These are phyloP conservation scores for Pholiota molesta DNA, from an alignment of 768 basidiomycete species.

Conservation along the genomic window DNA sequence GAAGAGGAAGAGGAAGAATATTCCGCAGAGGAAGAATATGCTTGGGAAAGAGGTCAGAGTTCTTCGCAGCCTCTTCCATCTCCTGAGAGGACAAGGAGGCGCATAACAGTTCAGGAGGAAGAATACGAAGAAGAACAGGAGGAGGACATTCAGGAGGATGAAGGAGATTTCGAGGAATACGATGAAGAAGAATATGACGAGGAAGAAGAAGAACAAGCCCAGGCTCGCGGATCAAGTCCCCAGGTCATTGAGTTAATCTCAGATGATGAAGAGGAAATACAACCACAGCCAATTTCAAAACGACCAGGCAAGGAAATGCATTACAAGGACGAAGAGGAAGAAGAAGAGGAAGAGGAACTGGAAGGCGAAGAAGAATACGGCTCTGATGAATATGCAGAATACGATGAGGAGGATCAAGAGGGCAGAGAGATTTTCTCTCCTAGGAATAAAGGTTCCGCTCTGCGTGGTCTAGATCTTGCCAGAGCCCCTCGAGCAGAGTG, in stretches of 20 bases:
- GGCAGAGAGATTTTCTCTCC: conserved; percentile 1
- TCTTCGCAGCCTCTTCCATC: conserved; percentile 12
- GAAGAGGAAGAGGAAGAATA: conserved; percentile 27
- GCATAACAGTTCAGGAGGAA: conserved; percentile 20
- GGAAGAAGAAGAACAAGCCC: conserved; percentile 16
- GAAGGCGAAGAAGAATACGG: conserved; percentile 11
- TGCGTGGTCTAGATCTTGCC: not conserved
- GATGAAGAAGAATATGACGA: conserved; percentile 23
- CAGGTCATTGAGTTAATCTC: conserved; percentile 25
- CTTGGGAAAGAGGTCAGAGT: conserved; percentile 17
- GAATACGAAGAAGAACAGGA: conserved; percentile 29
- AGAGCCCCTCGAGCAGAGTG: not conserved
- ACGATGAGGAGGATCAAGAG: conserved; percentile 16
- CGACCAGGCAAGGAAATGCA: not conserved
- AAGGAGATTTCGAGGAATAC: conserved; percentile 20
- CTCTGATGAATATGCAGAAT: conserved; percentile 9
- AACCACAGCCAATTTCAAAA: conserved; percentile 14
- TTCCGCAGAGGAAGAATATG: conserved; percentile 13
- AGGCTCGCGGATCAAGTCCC: conserved; percentile 2
- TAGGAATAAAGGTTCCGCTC: not conserved
- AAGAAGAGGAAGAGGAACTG: not conserved
- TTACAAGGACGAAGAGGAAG: conserved; percentile 9
- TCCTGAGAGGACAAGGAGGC: conserved; percentile 10
- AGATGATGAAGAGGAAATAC: conserved; percentile 24
- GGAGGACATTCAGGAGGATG: conserved; percentile 18